A percentile compares a stretch with the other conserved stretches of the same genome.
Evolutionary conservation across 108 stramenopile genomes (phyloP).

Genomic region (Nannochloropsis salina): DNA sequence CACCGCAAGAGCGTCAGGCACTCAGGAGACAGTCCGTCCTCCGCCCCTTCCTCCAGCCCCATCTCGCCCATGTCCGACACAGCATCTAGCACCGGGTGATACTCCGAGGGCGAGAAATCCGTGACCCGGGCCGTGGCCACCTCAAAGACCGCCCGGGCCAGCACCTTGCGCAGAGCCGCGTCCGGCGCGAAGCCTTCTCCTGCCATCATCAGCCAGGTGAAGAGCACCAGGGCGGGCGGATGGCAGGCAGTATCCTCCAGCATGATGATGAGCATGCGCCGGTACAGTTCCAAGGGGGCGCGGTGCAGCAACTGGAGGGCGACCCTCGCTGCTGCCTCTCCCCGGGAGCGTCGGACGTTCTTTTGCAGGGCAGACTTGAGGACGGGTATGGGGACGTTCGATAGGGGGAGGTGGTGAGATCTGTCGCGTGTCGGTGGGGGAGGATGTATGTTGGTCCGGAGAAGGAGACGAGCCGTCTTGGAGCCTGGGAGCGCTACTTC

Average conservation of each 20-base stretch:
- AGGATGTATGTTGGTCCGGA: neutral
- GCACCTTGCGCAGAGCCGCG: neutral
- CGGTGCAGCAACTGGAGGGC: conserved; percentile 5
- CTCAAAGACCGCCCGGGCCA: neutral
- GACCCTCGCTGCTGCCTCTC: neutral
- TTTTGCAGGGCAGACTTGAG: conserved; percentile 13
- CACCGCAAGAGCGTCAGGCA: neutral
- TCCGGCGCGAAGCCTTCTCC: neutral
- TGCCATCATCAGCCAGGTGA: conserved; percentile 5
- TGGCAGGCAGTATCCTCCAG: conserved; percentile 7
- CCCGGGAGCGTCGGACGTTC: neutral
- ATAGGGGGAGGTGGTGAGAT: neutral
- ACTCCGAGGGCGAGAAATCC: neutral
- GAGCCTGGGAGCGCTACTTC: neutral
- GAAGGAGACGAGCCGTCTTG: conserved; percentile 6
- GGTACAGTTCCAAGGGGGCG: neutral
- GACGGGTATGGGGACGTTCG: neutral
- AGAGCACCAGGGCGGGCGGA: neutral
- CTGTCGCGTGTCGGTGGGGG: neutral
- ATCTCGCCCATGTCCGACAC: neutral
- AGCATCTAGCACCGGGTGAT: conserved; percentile 9
- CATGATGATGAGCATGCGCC: conserved; percentile 1
- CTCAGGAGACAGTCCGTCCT: neutral
- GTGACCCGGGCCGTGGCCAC: neutral
- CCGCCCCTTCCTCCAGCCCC: neutral